Base-by-base conservation (phyloP, 495 filamentous ascomycete genomes). In the Talaromyces ruber region DNA sequence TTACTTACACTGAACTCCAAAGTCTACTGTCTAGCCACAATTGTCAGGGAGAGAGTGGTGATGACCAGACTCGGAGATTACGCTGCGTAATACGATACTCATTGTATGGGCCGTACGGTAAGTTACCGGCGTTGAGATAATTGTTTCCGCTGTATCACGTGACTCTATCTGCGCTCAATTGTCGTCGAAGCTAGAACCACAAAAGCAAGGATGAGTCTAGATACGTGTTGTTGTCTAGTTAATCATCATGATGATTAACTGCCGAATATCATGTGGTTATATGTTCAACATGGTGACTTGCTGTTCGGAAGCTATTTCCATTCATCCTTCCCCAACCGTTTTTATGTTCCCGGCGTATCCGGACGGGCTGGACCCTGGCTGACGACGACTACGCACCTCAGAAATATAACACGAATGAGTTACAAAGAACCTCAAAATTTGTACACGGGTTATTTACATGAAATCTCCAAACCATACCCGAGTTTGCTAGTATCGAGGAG, bases 401-500 rank as follows among this genome's bases (percentile, higher is more conserved):
- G 4, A 32, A 32, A n/a, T n/a, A n/a, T n/a, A n/a, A n/a, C n/a
- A n/a, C n/a, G n/a, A n/a, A n/a, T n/a, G n/a, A n/a, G n/a, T n/a
- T n/a, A n/a, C n/a, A n/a, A n/a, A 21, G 7, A n/a, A 47, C 43
- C 16, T 21, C 43, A 47, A 21, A 47, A 21, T 39, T 18, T 47
- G 43, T 22, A 21, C 18, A 47, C 12, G 2, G 6, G 9, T 47
- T 21, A 47, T 47, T 21, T 21, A 21, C 43, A 47, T 39, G 34
- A 4, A 5, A 39, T 39, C 34, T 39, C 14, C 34, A 39, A 7
- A 21, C 39, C 16, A 16, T 34, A 58, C 25, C 21, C 26, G 12
- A 57, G 11, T 57, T 8, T 43, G 18, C 30, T 61, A 39, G 50
- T 51, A 55, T 39, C 60, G 29, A 52, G 50, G 74, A 52, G 72